Conservation (phyloP, 2,329 filamentous ascomycete genomes). For the Pochonia chlamydosporia region DNA sequence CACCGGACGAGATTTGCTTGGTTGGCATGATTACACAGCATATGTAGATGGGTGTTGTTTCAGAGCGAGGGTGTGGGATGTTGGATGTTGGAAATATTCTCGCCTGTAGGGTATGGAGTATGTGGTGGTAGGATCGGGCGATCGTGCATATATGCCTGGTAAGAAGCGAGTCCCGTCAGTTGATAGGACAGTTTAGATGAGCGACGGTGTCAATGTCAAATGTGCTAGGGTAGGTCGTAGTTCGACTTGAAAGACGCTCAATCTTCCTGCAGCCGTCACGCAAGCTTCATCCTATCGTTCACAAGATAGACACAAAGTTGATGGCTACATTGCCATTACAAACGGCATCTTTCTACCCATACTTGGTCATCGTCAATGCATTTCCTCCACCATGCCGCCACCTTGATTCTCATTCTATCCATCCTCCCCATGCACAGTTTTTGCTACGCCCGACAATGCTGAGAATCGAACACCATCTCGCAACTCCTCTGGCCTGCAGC, state of each 20-base stretch:
- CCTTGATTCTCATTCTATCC: neutral
- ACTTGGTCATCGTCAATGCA: neutral
- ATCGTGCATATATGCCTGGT: no score
- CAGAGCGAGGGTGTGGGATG: neutral
- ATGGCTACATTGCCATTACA: neutral
- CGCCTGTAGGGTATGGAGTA: neutral
- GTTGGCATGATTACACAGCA: neutral
- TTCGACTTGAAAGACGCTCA: no score
- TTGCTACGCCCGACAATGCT: conserved; percentile 4
- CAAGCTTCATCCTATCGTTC: no score
- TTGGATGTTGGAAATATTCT: no score
- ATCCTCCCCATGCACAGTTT: neutral
- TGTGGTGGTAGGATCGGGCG: neutral
- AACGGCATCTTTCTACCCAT: neutral
- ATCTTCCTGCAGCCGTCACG: no score
- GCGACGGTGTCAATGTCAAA: no score
- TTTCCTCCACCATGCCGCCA: neutral
- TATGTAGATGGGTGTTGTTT: neutral
- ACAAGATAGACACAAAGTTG: neutral
- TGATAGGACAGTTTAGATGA: no score
- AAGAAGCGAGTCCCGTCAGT: no score
- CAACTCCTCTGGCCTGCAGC: conserved; percentile 6
- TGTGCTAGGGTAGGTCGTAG: no score
- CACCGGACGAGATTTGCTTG: neutral
- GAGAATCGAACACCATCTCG: conserved; percentile 3